phyloP scores from a whole-genome alignment of 2,329 filamentous ascomycete genomes.

The Monosporascus sp. region DNA sequence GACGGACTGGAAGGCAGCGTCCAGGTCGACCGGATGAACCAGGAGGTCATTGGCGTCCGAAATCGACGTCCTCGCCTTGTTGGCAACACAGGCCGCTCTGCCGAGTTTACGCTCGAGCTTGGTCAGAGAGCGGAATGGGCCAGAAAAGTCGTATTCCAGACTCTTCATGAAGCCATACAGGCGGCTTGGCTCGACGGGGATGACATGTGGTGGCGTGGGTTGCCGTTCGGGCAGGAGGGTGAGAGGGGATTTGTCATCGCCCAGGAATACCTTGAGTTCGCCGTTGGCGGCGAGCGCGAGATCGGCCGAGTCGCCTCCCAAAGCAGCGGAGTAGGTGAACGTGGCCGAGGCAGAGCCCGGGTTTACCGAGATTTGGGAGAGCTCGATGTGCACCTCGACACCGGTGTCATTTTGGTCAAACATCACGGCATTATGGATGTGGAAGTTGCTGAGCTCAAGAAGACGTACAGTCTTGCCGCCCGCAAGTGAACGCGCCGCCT shows the following conservation, averaged over 20 bases:
- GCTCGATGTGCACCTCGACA: conserved; percentile 7
- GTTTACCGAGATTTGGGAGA: too few species aligned
- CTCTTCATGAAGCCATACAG: conserved; percentile 4
- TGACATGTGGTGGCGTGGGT: conserved; percentile 1
- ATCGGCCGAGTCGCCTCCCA: neutral
- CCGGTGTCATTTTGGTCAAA: conserved; percentile 6
- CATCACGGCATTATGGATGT: conserved; percentile 9
- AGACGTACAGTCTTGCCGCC: neutral
- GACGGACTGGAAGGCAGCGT: conserved; percentile 26
- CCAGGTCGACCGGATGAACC: conserved; percentile 25
- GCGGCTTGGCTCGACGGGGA: conserved; percentile 5
- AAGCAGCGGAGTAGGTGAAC: conserved; percentile 3
- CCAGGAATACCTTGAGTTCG: neutral
- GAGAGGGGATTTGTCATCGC: neutral
- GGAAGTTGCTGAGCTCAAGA: conserved; percentile 10
- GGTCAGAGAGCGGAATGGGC: conserved; percentile 4
- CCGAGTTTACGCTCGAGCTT: conserved; percentile 1
- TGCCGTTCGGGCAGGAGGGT: neutral
- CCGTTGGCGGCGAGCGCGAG: neutral
- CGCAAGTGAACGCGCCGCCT: conserved; percentile 5
- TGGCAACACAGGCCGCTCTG: neutral
- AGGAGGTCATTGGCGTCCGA: neutral
- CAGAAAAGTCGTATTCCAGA: conserved; percentile 8
- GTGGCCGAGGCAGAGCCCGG: neutral
- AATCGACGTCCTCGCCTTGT: neutral